Evolutionary conservation across 2,329 filamentous ascomycete species (phyloP), one percentile per base, ranked within the genome.

Genomic region (Corinectria fuckeliana): DNA sequence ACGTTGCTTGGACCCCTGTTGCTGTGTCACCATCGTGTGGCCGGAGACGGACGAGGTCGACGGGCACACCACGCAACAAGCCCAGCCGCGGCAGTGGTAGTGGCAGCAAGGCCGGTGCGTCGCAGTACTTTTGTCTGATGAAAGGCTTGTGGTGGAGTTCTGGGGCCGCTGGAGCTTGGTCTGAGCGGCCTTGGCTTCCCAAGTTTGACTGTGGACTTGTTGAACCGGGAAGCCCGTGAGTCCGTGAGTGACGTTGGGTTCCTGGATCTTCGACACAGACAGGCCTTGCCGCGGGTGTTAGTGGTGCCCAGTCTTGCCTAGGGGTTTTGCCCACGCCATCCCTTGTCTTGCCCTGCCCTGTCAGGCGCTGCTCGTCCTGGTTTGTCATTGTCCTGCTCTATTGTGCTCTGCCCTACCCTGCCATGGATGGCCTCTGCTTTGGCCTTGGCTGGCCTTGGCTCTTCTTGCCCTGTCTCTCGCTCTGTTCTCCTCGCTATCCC

Each of bases 111-210:
- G 47, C 50, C 48, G 48, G 38, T 51, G 42, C 13, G 36, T 56
- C 54, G 30, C 34, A 57, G 55, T 25, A 58, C 55, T 58, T 58
- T 58, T 58, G 55, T 58, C 55, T 58, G 49, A 58, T 58, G 56
- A 53, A 42, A 56, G 56, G 48, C 50, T 44, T 53, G 45, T 32
- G 30, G 49, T 48, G 49, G 56, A 53, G 50, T 47, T 47, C 39
- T 44, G 38, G 50, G 26, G 36, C 26, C 25, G 50, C 32, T 45
- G 23, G n/a, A 51, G 26, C 25, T 41, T 38, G 49, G 49, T 30
- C 42, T 45, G 42, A 45, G 47, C 30, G 47, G 20, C 47, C 20
- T 50, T 36, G 30, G 47, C 47, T 50, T 36, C n/a, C 2, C 42
- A 14, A 38, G n/a, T 38, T 38, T 38, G n/a, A n/a, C n/a, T n/a